Conservation (phyloP, 345 rosid species). For the Viola odorata region DNA sequence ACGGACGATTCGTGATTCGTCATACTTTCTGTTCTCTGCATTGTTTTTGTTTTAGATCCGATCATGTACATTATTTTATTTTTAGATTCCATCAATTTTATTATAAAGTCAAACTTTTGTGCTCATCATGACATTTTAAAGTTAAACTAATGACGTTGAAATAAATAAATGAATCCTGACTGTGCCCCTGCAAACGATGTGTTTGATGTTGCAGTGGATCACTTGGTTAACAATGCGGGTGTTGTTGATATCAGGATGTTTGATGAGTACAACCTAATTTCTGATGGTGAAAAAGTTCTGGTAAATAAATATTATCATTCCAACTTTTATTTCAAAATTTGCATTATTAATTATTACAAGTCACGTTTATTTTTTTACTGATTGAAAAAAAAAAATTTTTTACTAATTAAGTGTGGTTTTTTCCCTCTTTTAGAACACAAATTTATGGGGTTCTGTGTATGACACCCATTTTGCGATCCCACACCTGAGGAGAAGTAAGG, state of each 20-base stretch:
- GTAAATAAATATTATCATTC: conserved; percentile 15
- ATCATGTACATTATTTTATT: too few species aligned
- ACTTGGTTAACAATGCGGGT: conserved; percentile 66
- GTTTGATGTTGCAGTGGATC: conserved; percentile 46
- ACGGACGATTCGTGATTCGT: too few species aligned
- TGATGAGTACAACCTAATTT: conserved; percentile 26
- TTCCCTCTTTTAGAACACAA: conserved; percentile 25
- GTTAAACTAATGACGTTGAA: not conserved
- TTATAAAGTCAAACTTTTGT: too few species aligned
- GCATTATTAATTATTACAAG: too few species aligned
- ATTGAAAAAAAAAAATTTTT: not conserved
- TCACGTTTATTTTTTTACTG: too few species aligned
- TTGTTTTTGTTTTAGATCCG: too few species aligned
- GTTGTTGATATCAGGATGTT: conserved; percentile 35
- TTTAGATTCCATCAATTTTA: too few species aligned
- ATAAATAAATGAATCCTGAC: too few species aligned
- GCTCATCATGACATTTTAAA: too few species aligned
- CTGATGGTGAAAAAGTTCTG: conserved; percentile 21
- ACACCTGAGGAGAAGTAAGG: conserved; percentile 33
- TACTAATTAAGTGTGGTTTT: too few species aligned
- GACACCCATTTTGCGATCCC: conserved; percentile 34
- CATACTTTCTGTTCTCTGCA: too few species aligned
- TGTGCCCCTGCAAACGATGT: not conserved
- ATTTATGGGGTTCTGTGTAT: conserved; percentile 58
- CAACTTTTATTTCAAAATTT: not conserved